phyloP scores from a whole-genome alignment of 2,329 filamentous ascomycete species.

The Didymosphaeria variabile region DNA sequence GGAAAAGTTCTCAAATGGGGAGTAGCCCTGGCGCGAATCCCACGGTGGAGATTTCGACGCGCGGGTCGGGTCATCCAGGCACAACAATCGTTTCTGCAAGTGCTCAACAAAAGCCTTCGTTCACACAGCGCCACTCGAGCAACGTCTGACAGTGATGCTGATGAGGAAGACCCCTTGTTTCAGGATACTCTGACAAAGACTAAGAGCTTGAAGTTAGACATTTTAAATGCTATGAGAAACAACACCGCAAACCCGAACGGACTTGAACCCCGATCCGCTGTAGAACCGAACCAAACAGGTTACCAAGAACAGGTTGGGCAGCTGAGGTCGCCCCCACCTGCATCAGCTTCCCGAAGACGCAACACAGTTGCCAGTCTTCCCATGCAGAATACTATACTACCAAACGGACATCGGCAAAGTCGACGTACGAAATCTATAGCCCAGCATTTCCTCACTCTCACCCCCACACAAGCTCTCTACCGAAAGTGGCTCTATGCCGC shows the following conservation, averaged over 20 bases:
- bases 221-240: conserved; percentile 32
- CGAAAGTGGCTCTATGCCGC: conserved; percentile 86
- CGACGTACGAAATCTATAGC: conserved; percentile 44
- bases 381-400: conserved; percentile 32
- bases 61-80: conserved; percentile 56
- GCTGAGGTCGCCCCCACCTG: background rate
- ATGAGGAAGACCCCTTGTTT: conserved; percentile 51
- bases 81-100: conserved; percentile 54
- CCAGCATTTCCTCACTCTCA: conserved; percentile 81
- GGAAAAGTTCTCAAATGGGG: conserved; percentile 81
- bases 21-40: conserved; percentile 84
- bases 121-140: conserved; percentile 29
- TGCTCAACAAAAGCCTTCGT: conserved; percentile 48
- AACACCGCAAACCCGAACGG: conserved; percentile 22
- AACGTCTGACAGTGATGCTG: conserved; percentile 56
- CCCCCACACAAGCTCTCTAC: conserved; percentile 75
- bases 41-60: conserved; percentile 86
- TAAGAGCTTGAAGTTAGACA: conserved; percentile 40
- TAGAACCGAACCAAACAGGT: conserved; percentile 33
- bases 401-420: conserved; percentile 32
- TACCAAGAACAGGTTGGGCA: conserved; percentile 17
- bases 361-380: conserved; percentile 45
- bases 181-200: conserved; percentile 33
- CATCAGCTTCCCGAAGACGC: conserved; percentile 35
- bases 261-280: conserved; percentile 39